Percentiles rank a stretch among this genome's conserved stretches.
phyloP scores from a whole-genome alignment of 2,329 filamentous ascomycete genomes.

The Phialophora macrospora region DNA sequence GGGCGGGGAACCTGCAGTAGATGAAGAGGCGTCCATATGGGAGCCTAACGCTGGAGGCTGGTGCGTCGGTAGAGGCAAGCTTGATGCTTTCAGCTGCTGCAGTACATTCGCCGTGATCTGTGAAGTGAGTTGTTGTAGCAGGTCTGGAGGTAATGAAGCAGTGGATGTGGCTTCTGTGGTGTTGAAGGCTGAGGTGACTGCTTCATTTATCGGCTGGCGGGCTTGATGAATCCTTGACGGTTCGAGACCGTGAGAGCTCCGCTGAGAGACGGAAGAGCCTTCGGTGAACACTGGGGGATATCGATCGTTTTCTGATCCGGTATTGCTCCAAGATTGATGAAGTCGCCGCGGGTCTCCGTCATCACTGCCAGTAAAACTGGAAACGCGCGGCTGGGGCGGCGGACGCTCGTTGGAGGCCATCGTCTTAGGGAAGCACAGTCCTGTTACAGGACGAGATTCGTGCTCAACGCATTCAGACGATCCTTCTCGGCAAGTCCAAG shows the following conservation, averaged over 20 bases:
- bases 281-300: slow-evolving; percentile 13
- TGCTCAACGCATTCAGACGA: slow-evolving; percentile 30
- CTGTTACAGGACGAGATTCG: slow-evolving; percentile 20
- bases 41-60: slow-evolving; percentile 42
- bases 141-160: slow-evolving; percentile 60
- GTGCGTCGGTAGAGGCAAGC: slow-evolving; percentile 43
- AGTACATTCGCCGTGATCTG: slow-evolving; percentile 65
- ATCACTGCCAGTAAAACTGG: slow-evolving; percentile 20
- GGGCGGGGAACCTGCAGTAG: slow-evolving; percentile 50
- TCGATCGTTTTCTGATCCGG: slow-evolving; percentile 18
- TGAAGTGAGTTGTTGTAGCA: slow-evolving; percentile 61
- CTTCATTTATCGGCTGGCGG: slow-evolving; percentile 59
- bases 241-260: slow-evolving; percentile 21
- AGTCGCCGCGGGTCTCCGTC: slow-evolving; percentile 24
- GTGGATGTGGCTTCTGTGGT: slow-evolving; percentile 53
- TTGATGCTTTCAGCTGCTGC: slow-evolving; percentile 60
- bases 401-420: slow-evolving; percentile 29
- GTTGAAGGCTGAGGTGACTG: slow-evolving; percentile 62
- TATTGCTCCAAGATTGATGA: slow-evolving; percentile 27
- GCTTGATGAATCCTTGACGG: slow-evolving; percentile 37
- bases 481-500: slow-evolving; percentile 1
- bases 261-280: slow-evolving; percentile 22
- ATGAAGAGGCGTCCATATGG: slow-evolving; percentile 43
- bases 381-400: slow-evolving; percentile 17
- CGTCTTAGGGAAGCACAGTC: slow-evolving; percentile 20